Conservation (phyloP, 805 yeast species). For the Blastobotrys americana region DNA sequence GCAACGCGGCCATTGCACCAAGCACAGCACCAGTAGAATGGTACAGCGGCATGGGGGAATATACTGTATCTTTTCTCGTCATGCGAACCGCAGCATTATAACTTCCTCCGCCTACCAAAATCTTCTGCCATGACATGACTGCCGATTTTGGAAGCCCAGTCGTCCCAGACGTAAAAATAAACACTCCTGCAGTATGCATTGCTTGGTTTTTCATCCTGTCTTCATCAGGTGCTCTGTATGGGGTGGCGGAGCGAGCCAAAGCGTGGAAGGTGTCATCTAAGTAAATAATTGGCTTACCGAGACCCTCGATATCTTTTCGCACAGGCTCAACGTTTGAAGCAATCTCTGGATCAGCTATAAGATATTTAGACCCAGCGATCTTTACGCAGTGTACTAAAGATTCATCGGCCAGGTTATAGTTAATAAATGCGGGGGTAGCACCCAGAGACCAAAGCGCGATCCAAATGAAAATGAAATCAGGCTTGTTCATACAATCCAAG, state of each 20-base stretch:
- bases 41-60: conserved; percentile 92
- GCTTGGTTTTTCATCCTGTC: conserved; percentile 49
- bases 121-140: conserved; percentile 82
- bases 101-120: conserved; percentile 54
- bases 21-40: conserved; percentile 90
- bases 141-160: conserved; percentile 95
- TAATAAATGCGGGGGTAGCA: conserved; percentile 79
- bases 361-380: conserved; percentile 54
- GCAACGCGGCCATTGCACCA: conserved; percentile 53
- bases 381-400: conserved; percentile 76
- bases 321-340: conserved; percentile 41
- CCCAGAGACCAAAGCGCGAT: conserved; percentile 87
- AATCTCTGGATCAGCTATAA: conserved; percentile 71
- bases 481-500: conserved; percentile 72
- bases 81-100: conserved; percentile 66
- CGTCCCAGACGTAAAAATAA: conserved; percentile 89
- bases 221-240: conserved; percentile 44
- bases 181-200: conserved; percentile 57
- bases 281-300: conserved; percentile 19
- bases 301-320: conserved; percentile 34
- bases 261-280: conserved; percentile 40
- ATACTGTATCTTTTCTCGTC: conserved; percentile 48
- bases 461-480: conserved; percentile 74
- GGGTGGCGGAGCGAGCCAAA: conserved; percentile 35
- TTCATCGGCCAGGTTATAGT: conserved; percentile 65